phyloP scores from a whole-genome alignment of 208 protist genomes.

The Polymyxa betae region DNA sequence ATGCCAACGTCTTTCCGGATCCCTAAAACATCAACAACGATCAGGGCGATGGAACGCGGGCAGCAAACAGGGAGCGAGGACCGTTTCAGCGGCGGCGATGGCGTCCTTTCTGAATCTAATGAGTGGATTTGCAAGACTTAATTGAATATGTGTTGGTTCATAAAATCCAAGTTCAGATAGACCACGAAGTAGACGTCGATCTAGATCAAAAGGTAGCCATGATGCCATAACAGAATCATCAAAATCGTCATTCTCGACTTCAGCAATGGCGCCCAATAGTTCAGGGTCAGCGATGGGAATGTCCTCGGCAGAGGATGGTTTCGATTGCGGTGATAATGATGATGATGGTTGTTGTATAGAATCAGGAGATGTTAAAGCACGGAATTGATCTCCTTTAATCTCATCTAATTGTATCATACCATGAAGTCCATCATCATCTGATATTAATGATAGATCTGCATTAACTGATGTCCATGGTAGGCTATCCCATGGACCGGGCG shows the following conservation, averaged over 20 bases:
- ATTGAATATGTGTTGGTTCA: background rate
- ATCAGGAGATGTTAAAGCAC: no score
- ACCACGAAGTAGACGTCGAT: background rate
- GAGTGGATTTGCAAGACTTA: background rate
- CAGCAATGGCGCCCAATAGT: background rate
- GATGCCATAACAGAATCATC: background rate
- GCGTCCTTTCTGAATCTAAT: background rate
- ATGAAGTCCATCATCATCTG: background rate
- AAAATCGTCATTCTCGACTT: background rate
- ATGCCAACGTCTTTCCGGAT: conserved; percentile 58
- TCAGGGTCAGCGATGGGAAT: background rate
- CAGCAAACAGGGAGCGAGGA: background rate
- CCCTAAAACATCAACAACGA: conserved; percentile 18
- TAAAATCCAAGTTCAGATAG: background rate
- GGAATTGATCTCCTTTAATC: background rate
- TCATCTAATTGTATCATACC: background rate
- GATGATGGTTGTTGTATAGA: no score
- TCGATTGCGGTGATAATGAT: background rate
- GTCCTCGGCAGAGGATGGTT: background rate
- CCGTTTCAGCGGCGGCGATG: conserved; percentile 14
- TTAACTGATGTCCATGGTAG: no score
- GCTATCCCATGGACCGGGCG: no score
- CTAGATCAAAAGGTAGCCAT: background rate
- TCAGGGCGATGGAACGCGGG: background rate
- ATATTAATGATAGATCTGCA: no score